Percentiles rank a stretch among this genome's conserved stretches.
These are phyloP conservation scores for Penicillium sp. DNA, from an alignment of 2,329 filamentous ascomycete species.

Conservation along the genomic window DNA sequence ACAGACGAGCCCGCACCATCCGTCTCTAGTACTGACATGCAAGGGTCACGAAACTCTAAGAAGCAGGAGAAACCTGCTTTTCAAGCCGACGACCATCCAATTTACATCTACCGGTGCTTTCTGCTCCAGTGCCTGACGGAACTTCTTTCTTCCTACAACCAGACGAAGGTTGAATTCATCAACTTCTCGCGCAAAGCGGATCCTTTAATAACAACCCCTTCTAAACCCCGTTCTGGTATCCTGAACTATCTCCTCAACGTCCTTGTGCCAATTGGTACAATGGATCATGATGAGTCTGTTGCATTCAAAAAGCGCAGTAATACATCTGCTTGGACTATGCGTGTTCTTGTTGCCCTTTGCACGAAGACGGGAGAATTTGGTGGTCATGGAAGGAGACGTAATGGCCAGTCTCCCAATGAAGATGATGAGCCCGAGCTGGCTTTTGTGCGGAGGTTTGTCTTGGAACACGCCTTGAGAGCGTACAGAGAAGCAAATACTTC, in stretches of 20 bases:
- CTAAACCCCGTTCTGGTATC: slow-evolving; percentile 90
- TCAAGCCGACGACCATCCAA: slow-evolving; percentile 90
- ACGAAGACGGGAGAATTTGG: slow-evolving; percentile 82
- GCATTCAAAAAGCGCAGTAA: slow-evolving; percentile 81
- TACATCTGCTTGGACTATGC: slow-evolving; percentile 84
- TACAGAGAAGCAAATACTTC: slow-evolving; percentile 87
- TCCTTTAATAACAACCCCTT: slow-evolving; percentile 80
- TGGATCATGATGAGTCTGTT: slow-evolving; percentile 75
- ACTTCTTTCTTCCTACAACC: slow-evolving; percentile 87
- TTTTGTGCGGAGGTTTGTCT: slow-evolving; percentile 91
- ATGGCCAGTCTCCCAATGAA: slow-evolving; percentile 39
- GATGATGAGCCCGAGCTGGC: slow-evolving; percentile 62
- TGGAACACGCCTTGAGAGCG: slow-evolving; percentile 89
- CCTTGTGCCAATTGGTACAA: slow-evolving; percentile 69
- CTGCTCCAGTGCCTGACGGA: slow-evolving; percentile 90
- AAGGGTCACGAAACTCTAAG: slow-evolving; percentile 54
- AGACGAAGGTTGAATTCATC: slow-evolving; percentile 97
- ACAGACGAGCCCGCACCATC: slow-evolving; percentile 44
- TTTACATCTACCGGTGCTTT: slow-evolving; percentile 96
- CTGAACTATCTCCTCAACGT: slow-evolving; percentile 91
- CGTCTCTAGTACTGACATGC: slow-evolving; percentile 37
- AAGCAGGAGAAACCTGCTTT: slow-evolving; percentile 75
- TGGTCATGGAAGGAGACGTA: slow-evolving; percentile 61
- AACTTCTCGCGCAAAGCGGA: slow-evolving; percentile 96
- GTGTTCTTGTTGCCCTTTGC: slow-evolving; percentile 83